Evolutionary conservation across 2,329 filamentous ascomycete species (phyloP), one percentile per base, ranked within the genome.

Genomic region (Calonectria henricotiae): DNA sequence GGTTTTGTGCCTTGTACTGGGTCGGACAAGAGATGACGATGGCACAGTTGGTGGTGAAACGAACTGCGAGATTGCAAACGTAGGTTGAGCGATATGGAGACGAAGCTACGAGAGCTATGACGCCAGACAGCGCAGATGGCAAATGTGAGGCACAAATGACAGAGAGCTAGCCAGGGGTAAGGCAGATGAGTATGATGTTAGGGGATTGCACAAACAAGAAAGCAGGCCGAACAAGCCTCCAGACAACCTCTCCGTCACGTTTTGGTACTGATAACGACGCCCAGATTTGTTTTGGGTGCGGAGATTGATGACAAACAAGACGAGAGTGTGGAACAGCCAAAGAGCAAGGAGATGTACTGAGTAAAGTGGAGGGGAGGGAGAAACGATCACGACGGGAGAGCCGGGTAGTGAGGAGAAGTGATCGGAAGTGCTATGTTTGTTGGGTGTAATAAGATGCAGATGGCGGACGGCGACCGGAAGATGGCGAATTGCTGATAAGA

Each of bases 401-500:
- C 17, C 30, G 62, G 62, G 54, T 62, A 44, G 64, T 62, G 55
- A 66, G 43, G 46, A 67, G 25, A 61, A 43, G 44, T 39, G 32
- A 39, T 35, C 46, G 61, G 20, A 35, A 47, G 39, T 47, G 49
- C 20, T 65, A 41, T 68, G 66, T 66, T 47, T 65, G 65, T 60
- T 67, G 71, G 55, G 51, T 65, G 73, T 35, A 66, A 62, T 60
- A 64, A 67, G 68, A 46, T 62, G 60, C 49, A 39, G 51, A 71
- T 75, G 75, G 70, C 66, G 70, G 67, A 76, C 69, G 70, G 73
- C 41, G 49, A 51, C 60, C 30, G 46, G 37, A 63, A 67, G 73
- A 76, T 75, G 73, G 73, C 67, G 66, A 72, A 76, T 69, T 67
- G 68, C 66, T 74, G 75, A 77, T 73, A 77, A 76, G 75, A 65